Evolutionary conservation across 73 alveolate genomes (phyloP), one percentile per base, ranked within the genome.

Genomic region (Paramecium bursaria): DNA sequence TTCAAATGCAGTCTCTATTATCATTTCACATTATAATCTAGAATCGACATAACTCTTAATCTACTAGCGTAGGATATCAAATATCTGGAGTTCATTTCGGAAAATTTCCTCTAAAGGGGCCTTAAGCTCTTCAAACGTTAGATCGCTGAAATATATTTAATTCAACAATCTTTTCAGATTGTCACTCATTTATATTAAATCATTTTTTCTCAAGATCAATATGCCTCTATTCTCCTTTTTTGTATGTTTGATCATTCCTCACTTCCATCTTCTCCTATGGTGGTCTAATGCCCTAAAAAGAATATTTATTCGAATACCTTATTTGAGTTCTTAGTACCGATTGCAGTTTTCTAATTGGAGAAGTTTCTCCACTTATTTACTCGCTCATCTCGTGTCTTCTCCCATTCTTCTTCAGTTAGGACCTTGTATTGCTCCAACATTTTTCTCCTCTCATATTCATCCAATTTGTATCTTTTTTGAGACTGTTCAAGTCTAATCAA

Each of bases 381-480:
- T 76, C 99, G 90, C 60, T 92, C 92, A 86, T 97, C 98, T 75
- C 99, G 82, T 35, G 90, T 90, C 25, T 88, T 92, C 67, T 95
- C 99, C 99, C 99, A 97, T 39, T 93, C 97, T 49, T 97, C 97
- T 88, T 97, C 98, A 48, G 91, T 96, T 49, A 57, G 73, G 7
- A 82, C 55, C 48, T 92, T 88, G 74, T 91, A 90, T 74, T 92
- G 82, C 50, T 92, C 93, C 21, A 88, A 88, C 88, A 90, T 92
- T 30, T 54, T 47, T 80, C 91, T 76, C 22, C 77, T 92, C 76
- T 94, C 98, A n/a, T 75, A 87, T 74, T 95, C 98, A 25, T 93
- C 97, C 80, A 95, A 87, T 86, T 92, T 94, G 48, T 97, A 86
- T 75, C 94, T 92, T 75, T 92, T 88, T 47, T 91, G 80, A 25